These are phyloP conservation scores for Neopestalotiopsis rosae DNA, from an alignment of 2,329 filamentous ascomycete species.

Conservation along the genomic window DNA sequence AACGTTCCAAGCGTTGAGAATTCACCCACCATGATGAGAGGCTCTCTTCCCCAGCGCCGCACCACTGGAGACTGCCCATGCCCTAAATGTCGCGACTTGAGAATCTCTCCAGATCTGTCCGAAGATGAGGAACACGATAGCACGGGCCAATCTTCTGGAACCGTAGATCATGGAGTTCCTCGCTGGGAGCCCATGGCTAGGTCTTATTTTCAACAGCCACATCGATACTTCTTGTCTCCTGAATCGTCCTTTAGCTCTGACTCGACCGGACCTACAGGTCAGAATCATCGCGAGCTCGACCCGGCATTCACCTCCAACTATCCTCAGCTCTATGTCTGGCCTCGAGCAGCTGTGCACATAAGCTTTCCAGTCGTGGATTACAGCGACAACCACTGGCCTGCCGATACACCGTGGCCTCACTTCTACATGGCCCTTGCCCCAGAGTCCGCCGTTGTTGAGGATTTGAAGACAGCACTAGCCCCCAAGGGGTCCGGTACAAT, in stretches of 20 bases:
- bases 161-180: background rate
- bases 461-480: conserved; percentile 2
- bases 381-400: conserved; percentile 20
- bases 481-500: conserved; percentile 11
- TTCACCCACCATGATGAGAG: background rate
- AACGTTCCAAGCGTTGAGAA: background rate
- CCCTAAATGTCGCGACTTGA: background rate
- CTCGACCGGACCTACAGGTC: too few relatives aligned
- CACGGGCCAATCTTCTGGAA: too few relatives aligned
- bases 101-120: background rate
- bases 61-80: background rate
- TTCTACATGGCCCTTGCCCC: conserved; percentile 20
- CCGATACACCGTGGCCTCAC: conserved; percentile 19
- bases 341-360: conserved; percentile 26
- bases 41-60: background rate
- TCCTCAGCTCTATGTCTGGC: conserved; percentile 29
- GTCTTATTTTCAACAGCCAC: background rate
- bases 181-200: background rate
- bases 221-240: background rate
- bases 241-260: background rate
- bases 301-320: background rate
- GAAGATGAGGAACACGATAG: background rate
- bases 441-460: background rate
- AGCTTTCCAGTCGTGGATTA: conserved; percentile 35
- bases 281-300: background rate